These are phyloP conservation scores for Colletotrichum cuscutae DNA, from an alignment of 2,329 filamentous ascomycete genomes.

Conservation along the genomic window DNA sequence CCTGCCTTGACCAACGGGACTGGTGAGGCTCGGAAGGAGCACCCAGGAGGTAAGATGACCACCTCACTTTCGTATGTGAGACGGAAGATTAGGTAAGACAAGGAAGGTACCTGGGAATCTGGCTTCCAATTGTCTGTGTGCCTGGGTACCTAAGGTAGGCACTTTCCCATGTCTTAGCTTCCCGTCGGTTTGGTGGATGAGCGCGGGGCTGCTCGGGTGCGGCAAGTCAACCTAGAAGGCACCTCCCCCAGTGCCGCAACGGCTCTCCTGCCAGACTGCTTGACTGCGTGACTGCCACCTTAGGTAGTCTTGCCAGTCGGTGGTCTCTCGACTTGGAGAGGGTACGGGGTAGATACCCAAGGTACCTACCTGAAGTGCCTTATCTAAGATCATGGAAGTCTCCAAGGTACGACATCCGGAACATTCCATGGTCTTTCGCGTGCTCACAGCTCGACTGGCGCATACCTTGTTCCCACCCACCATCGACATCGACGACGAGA, in stretches of 20 bases:
- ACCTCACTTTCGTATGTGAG: no score
- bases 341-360: no score
- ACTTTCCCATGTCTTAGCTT: background rate
- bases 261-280: background rate
- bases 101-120: background rate
- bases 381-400: background rate
- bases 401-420: background rate
- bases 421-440: background rate
- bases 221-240: background rate
- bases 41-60: background rate
- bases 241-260: background rate
- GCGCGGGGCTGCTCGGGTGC: background rate
- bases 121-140: no score
- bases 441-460: background rate
- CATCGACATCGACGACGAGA: background rate
- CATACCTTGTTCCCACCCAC: background rate
- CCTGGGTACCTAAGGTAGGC: background rate
- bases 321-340: background rate
- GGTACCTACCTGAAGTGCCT: no score
- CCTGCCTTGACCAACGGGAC: background rate
- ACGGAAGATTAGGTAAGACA: background rate
- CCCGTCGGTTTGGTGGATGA: background rate
- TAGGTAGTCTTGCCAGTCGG: no score
- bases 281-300: no score
- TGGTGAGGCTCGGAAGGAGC: background rate